Evolutionary conservation across 2,329 filamentous ascomycete species (phyloP), one percentile per base, ranked within the genome.

Genomic region (Colletotrichum destructivum): DNA sequence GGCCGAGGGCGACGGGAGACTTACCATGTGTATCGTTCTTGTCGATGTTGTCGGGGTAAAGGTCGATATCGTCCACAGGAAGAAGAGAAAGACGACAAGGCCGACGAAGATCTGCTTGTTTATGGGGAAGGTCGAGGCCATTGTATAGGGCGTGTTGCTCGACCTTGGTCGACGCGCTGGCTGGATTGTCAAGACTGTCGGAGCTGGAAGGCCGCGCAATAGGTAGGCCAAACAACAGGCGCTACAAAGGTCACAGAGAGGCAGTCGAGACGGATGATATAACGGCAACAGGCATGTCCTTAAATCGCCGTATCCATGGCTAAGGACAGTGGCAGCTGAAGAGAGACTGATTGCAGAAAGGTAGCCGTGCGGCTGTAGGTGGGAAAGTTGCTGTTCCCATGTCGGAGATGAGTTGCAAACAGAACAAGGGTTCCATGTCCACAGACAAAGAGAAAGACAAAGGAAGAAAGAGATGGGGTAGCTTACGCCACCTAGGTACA

Each of bases 51-150:
- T 66, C 15, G 49, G 51, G 8, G 51, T 44, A 13, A 73, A 68
- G 18, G 42, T 63, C 23, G 61, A 69, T n/a, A 73, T 55, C 15
- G 54, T 69, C 71, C 71, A 73, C 11, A 73, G 15, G 12, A 71
- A 64, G 47, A 72, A 47, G 23, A 73, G 42, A 9, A 73, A 55
- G 57, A 65, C 38, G 12, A 65, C 15, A 4, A 66, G 26, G n/a
- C 62, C 63, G 1, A 62, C 18, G 9, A 47, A 18, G n/a, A 69
- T 69, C 64, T 73, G 71, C 38, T 49, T 66, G 49, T 68, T 73
- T 21, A 72, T 49, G 4, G 54, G 47, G 3, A 68, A 44, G 13
- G 35, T 44, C 21, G 62, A 60, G 7, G 11, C 23, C 69, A 72
- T 72, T n/a, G 42, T 31, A 3, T 12, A 52, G 38, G 2, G 38